Base-by-base conservation (phyloP, 2,329 filamentous ascomycete genomes). In the Diaporthe longicolla region DNA sequence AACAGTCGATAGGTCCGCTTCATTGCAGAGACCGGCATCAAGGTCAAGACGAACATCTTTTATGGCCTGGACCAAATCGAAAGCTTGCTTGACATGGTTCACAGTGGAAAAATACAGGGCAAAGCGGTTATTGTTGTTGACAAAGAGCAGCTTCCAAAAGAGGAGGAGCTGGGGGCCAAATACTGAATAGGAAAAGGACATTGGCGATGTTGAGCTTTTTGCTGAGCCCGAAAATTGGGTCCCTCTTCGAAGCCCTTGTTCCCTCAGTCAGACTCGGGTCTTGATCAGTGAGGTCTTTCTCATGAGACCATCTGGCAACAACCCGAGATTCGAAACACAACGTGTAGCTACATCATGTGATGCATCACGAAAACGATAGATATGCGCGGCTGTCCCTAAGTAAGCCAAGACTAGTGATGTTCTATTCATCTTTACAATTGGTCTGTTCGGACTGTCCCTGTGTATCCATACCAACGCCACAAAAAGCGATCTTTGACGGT, bases 101-200 rank as follows among this genome's bases (percentile, higher is more conserved):
- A 88, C 69, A 84, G 84, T 10, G 89, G 89, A 0, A 87, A 87
- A 81, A 85, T 90, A 78, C 83, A 86, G 75, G 88, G 89, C 0
- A 90, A 91, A 79, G 88, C 82, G 0, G 84, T 89, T 29, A 84
- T 90, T 40, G 77, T 90, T 15, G 84, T 90, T 17, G 88, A 89
- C 75, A 77, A 82, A 29, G 82, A 84, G 55, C 82, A 84, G 73
- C 72, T 82, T n/a, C 72, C 80, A 65, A 57, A 70, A 11, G 76
- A 77, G 32, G 70, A 78, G 40, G 26, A 79, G 61, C 50, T 72
- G 7, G 74, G 74, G 4, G 74, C 66, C 3, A 75, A 37, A n/a
- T 74, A 75, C 17, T 40, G 37, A 40, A 13, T 74, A 68, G 43
- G 3, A 13, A 8, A 13, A 11, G 7, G 0, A 24, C 17, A 24